Evolutionary conservation across 345 rosid species (phyloP).

Genomic region (Eucalyptus decipiens): DNA sequence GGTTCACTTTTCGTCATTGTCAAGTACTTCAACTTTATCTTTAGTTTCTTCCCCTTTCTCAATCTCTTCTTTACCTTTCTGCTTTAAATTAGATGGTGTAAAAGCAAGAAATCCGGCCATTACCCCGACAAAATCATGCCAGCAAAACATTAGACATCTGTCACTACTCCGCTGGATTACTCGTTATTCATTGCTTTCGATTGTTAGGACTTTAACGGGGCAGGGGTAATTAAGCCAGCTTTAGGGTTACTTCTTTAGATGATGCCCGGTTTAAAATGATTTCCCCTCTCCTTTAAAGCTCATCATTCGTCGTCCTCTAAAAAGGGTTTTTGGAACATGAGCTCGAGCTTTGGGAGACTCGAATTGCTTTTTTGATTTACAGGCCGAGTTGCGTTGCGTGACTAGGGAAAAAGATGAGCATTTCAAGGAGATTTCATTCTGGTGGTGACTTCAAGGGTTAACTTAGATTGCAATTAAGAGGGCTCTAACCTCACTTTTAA

Average conservation of each 20-base stretch:
- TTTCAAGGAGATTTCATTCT: neutral
- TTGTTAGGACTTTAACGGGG: slow-evolving; percentile 16
- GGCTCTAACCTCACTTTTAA: neutral
- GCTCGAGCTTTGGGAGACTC: slow-evolving; percentile 11
- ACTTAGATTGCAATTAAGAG: neutral
- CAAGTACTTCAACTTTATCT: neutral
- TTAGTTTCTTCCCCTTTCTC: neutral
- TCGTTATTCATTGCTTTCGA: neutral
- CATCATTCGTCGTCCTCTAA: neutral
- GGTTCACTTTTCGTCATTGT: neutral
- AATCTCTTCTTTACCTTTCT: neutral
- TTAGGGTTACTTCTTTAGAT: slow-evolving; percentile 41
- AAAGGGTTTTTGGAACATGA: slow-evolving; percentile 10
- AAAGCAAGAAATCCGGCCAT: neutral
- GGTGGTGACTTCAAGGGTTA: neutral
- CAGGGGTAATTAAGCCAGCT: slow-evolving; percentile 24
- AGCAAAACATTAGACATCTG: neutral
- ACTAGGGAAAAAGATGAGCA: neutral
- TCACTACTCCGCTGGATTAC: slow-evolving; percentile 3
- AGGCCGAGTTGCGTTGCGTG: neutral
- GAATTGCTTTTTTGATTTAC: neutral
- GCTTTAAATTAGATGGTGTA: neutral
- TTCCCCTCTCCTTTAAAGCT: neutral
- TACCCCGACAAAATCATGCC: neutral
- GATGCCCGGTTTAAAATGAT: slow-evolving; percentile 23